These are phyloP conservation scores for Sugiyamaella xylanicola DNA, from an alignment of 1,139 yeast species.

Conservation along the genomic window DNA sequence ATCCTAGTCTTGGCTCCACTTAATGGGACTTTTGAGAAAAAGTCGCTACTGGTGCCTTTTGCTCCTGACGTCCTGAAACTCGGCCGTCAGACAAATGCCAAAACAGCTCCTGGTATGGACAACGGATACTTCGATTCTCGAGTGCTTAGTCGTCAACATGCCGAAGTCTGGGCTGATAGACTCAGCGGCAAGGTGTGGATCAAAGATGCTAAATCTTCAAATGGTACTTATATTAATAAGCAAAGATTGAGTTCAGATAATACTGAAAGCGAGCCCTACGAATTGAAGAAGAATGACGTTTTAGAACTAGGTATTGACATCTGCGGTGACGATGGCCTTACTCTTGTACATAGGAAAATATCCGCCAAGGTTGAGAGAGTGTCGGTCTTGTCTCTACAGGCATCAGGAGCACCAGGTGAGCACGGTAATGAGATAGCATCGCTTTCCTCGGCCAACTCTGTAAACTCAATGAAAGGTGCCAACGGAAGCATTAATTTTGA, in stretches of 20 bases:
- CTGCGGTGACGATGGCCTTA: slow-evolving; percentile 57
- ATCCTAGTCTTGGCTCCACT: slow-evolving; percentile 71
- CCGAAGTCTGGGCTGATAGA: slow-evolving; percentile 80
- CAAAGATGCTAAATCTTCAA: slow-evolving; percentile 85
- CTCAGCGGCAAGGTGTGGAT: slow-evolving; percentile 68
- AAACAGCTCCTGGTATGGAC: slow-evolving; percentile 69
- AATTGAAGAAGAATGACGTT: slow-evolving; percentile 71
- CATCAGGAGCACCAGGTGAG: slow-evolving; percentile 12
- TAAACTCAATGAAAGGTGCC: slow-evolving; percentile 10
- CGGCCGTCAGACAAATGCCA: slow-evolving; percentile 83
- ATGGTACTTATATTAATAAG: slow-evolving; percentile 91
- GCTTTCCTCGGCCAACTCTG: slow-evolving; percentile 12
- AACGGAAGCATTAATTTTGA: slow-evolving; percentile 5
- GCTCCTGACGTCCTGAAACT: slow-evolving; percentile 81
- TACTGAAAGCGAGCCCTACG: slow-evolving; percentile 54
- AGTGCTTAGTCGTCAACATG: slow-evolving; percentile 91
- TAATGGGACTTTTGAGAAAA: slow-evolving; percentile 80
- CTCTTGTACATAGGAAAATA: slow-evolving; percentile 76
- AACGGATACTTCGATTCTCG: slow-evolving; percentile 95
- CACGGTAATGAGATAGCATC: background rate
- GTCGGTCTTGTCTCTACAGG: slow-evolving; percentile 54
- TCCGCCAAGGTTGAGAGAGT: slow-evolving; percentile 77
- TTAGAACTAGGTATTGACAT: slow-evolving; percentile 92
- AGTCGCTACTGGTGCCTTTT: slow-evolving; percentile 76
- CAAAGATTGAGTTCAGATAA: slow-evolving; percentile 59